Base-by-base conservation (phyloP, 306 rosid genomes). In the Hippophae tibetana region DNA sequence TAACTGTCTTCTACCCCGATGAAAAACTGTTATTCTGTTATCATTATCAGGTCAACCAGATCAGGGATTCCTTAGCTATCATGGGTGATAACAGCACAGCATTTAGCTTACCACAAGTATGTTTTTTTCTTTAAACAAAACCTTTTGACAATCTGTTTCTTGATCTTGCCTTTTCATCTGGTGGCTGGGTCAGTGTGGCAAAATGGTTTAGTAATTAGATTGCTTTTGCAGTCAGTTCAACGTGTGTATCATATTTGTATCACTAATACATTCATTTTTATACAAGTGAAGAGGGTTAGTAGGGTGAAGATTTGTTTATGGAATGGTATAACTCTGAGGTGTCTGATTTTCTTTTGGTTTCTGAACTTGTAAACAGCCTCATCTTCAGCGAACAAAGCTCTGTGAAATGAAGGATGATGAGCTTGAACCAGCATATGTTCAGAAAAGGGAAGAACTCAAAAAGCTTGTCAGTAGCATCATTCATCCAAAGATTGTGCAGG, bases 61-160 rank as follows among this genome's bases (percentile, higher is more conserved):
- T 92, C 69, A 83, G 99, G 58, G 93, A 92, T 45, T 92, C 96
- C 13, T 76, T 92, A 75, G 96, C 96, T 78, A 64, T 84, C 38
- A 92, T 88, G 99, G 99, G 99, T 62, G 86, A 86, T 74, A 85
- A 88, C 74, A 92, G 89, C 58, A 92, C 99, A 47, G 99, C 96
- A 51, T 92, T 92, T 69, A 85, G 95, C 74, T 75, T 92, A 71
- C 99, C 99, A 8, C 99, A 92, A 79, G 99, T 92, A 85, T 48
- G 89, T 59, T 5, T 74, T 58, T 47, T 9, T 38, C 23, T 14
- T 26, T 45, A 46, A 10, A 7, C 27, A 7, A 5, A 3, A 8
- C 9, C n/a, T 9, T 44, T 59, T 10, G 26, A 45, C 23, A 13
- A 62, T 69, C 50, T 14, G 51, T 64, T 49, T 43, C 56, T 52